phyloP scores from a whole-genome alignment of 2,329 filamentous ascomycete genomes.

The Sclerotinia minor region DNA sequence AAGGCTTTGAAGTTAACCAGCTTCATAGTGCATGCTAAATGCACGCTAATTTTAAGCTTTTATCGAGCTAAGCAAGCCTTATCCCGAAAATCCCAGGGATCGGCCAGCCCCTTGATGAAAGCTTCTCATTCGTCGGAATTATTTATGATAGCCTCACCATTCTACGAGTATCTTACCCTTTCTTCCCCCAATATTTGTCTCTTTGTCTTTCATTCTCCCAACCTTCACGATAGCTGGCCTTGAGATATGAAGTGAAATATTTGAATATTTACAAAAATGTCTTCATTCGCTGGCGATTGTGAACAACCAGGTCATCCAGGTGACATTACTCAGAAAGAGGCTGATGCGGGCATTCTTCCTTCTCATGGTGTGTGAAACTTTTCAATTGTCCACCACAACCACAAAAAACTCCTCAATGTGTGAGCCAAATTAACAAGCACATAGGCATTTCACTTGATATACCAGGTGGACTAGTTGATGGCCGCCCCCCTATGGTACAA shows the following conservation, averaged over 20 bases:
- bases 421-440: slow-evolving; percentile 6
- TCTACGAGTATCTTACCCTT: slow-evolving; percentile 13
- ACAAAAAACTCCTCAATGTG: background rate
- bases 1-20: slow-evolving; percentile 3
- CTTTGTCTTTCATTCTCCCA: slow-evolving; percentile 14
- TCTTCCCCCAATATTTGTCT: background rate
- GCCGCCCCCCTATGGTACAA: slow-evolving; percentile 44
- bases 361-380: slow-evolving; percentile 47
- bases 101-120: slow-evolving; percentile 11
- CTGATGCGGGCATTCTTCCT: slow-evolving; percentile 45
- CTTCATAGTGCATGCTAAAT: slow-evolving; percentile 19
- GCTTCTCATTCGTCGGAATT: slow-evolving; percentile 15
- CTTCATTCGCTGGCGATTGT: slow-evolving; percentile 27
- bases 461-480: slow-evolving; percentile 43
- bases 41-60: slow-evolving; percentile 23
- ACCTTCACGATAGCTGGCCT: slow-evolving; percentile 10
- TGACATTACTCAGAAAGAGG: slow-evolving; percentile 37
- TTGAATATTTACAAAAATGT: slow-evolving; percentile 28
- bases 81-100: no score
- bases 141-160: slow-evolving; percentile 19
- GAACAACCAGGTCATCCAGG: slow-evolving; percentile 31
- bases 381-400: background rate
- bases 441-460: slow-evolving; percentile 46
- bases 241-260: slow-evolving; percentile 25
- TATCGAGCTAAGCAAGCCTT: background rate